Percentiles rank a stretch among this genome's conserved stretches.
phyloP scores from a whole-genome alignment of 2,329 filamentous ascomycete species.

The Ceratocystis papillata region DNA sequence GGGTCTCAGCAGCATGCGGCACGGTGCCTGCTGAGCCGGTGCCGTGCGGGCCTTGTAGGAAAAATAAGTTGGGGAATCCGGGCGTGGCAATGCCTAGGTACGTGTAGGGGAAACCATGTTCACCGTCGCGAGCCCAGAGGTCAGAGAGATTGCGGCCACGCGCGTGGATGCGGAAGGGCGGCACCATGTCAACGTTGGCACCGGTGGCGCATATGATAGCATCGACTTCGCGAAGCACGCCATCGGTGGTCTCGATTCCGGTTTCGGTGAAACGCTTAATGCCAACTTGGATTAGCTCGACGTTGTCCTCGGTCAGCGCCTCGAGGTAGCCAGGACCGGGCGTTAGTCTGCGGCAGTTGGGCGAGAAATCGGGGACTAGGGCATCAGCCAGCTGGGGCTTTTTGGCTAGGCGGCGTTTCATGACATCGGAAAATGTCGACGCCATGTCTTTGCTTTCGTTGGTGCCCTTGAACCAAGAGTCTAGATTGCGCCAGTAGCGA shows the following conservation, averaged over 20 bases:
- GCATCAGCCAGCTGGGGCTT: constrained; percentile 46
- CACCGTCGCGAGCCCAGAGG: constrained; percentile 41
- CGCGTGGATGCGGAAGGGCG: constrained; percentile 46
- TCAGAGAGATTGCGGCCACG: constrained; percentile 43
- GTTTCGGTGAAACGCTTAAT: constrained; percentile 49
- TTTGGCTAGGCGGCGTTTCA: constrained; percentile 42
- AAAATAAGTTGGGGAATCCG: constrained; percentile 57
- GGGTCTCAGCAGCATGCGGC: constrained; percentile 55
- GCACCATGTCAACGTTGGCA: constrained; percentile 48
- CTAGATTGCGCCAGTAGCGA: constrained; percentile 52
- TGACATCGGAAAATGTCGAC: constrained; percentile 41
- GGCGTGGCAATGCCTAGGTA: constrained; percentile 55
- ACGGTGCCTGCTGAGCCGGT: constrained; percentile 54
- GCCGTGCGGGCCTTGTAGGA: constrained; percentile 51
- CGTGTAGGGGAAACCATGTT: constrained; percentile 46
- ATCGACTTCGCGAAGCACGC: constrained; percentile 46
- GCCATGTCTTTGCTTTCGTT: constrained; percentile 40
- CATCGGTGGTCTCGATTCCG: constrained; percentile 51
- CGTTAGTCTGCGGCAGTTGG: constrained; percentile 53
- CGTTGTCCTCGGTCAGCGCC: constrained; percentile 49
- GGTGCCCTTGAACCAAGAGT: constrained; percentile 43
- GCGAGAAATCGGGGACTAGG: constrained; percentile 52
- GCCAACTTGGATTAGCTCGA: constrained; percentile 46
- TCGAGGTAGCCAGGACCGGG: constrained; percentile 59
- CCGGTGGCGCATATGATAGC: constrained; percentile 60